Base-by-base conservation (phyloP, 2,329 filamentous ascomycete genomes). In the Coleophoma eucalyptorum region DNA sequence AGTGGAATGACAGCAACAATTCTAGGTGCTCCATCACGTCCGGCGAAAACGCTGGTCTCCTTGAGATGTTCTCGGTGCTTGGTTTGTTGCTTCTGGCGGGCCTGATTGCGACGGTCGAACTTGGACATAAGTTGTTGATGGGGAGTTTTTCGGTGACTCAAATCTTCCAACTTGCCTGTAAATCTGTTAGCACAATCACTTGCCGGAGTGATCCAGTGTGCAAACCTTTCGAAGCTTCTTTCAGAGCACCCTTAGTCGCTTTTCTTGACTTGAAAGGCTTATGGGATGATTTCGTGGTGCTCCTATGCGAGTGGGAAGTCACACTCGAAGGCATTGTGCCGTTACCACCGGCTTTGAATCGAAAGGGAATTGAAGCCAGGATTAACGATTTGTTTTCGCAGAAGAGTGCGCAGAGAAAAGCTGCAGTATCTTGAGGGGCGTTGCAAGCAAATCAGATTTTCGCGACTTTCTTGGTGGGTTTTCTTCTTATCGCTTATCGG, bases 81-180 rank as follows among this genome's bases (percentile, higher is more conserved):
- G 60, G 84, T 78, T 55, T 88, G 75, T 63, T 93, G 89, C 69
- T 87, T 85, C 76, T 99, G 94, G 70, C 93, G 93, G 61, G 90
- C 89, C 75, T 96, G 90, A 70, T 99, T 97, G 62, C 90, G 86
- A 53, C 94, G 87, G 71, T 96, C 91, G 68, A 99, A 81, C 72
- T 97, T 99, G 52, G 91, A 96, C 89, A 97, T 93, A 72, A 97
- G 83, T 73, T 96, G 90, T 69, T 99, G 94, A 69, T 96, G 90
- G 50, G 90, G 90, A 15, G 93, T 96, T 70, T 90, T 95, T 65
- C 93, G 84, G 62, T 78, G 77, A 62, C 79, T 83, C 65, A 96
- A 89, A 63, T 82, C 74, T 50, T 78, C 86, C 46, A 93, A 80
- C 70, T 94, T 94, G 66, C 92, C 90, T 94, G 55, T 35, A 51